These are phyloP conservation scores for Lathyrus aphaca DNA, from an alignment of 306 rosid genomes.

Conservation along the genomic window DNA sequence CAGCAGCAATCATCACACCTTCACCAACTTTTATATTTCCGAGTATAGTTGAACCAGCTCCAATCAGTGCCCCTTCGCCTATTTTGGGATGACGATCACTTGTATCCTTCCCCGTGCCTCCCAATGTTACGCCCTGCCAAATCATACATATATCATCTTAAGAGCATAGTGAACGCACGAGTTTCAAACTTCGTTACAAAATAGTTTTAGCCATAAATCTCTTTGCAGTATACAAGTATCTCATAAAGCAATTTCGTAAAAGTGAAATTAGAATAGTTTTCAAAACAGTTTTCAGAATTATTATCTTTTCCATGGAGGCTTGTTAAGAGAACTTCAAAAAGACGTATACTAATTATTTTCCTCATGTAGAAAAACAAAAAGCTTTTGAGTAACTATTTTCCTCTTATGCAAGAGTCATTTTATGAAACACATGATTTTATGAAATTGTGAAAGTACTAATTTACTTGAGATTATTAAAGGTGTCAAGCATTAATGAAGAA, in stretches of 20 bases:
- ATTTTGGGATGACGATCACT: slow-evolving; percentile 96
- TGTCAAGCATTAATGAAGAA: slow-evolving; percentile 30
- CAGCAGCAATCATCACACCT: slow-evolving; percentile 89
- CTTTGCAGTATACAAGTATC: not conserved
- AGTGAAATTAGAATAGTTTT: slow-evolving; percentile 20
- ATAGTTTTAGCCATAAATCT: not conserved
- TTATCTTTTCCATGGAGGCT: no score
- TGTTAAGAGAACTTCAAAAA: no score
- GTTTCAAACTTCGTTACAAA: not conserved
- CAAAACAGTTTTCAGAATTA: not conserved
- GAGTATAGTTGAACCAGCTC: slow-evolving; percentile 83
- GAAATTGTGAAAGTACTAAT: slow-evolving; percentile 25
- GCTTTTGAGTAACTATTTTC: not conserved
- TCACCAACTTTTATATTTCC: slow-evolving; percentile 86
- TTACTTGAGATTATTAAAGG: slow-evolving; percentile 24
- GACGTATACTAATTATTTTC: no score
- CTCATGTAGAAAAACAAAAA: no score
- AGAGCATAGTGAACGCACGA: slow-evolving; percentile 24
- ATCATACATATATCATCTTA: slow-evolving; percentile 29
- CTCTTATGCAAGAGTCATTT: slow-evolving; percentile 21
- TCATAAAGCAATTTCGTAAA: slow-evolving; percentile 22
- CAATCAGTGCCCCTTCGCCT: slow-evolving; percentile 88
- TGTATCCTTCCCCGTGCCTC: slow-evolving; percentile 84
- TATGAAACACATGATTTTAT: not conserved
- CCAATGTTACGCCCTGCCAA: slow-evolving; percentile 86